These are phyloP conservation scores for Trametes elegans DNA, from an alignment of 768 basidiomycete species.

Conservation along the genomic window DNA sequence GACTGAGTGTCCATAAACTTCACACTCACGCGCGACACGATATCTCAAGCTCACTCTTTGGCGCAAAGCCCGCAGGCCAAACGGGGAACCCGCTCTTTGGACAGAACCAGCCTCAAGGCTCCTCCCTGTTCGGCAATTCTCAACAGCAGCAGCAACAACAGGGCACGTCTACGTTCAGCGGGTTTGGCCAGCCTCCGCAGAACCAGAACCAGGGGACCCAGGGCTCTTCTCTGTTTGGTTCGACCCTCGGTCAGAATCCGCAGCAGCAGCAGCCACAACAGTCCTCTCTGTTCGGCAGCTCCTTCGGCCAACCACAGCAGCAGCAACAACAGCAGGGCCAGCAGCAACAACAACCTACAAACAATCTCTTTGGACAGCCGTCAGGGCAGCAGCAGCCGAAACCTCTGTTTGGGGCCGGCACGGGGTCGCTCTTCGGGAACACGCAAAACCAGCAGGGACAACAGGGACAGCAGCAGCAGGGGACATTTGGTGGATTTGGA, in stretches of 20 bases:
- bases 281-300: constrained; percentile 17
- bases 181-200: constrained; percentile 15
- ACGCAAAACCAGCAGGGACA: constrained; percentile 24
- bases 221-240: constrained; percentile 13
- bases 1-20: no score
- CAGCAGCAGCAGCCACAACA: constrained; percentile 27
- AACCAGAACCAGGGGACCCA: constrained; percentile 7
- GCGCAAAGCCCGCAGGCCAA: constrained; percentile 13
- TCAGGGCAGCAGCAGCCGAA: constrained; percentile 31
- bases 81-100: constrained; percentile 18
- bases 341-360: constrained; percentile 1
- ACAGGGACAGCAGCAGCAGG: constrained; percentile 28
- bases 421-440: constrained; percentile 37
- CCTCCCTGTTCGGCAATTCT: constrained; percentile 16
- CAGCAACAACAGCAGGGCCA: constrained; percentile 28
- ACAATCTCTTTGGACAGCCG: constrained; percentile 29
- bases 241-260: constrained; percentile 17
- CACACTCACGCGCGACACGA: background rate
- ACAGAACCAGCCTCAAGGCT: constrained; percentile 14
- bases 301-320: constrained; percentile 26
- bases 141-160: constrained; percentile 16
- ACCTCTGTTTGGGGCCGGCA: constrained; percentile 6
- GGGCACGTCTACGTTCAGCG: constrained; percentile 10
- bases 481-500: constrained; percentile 12
- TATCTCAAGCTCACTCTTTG: constrained; percentile 8